These are phyloP conservation scores for Phytopythium vexans DNA, from an alignment of 352 stramenopile genomes.

Conservation along the genomic window DNA sequence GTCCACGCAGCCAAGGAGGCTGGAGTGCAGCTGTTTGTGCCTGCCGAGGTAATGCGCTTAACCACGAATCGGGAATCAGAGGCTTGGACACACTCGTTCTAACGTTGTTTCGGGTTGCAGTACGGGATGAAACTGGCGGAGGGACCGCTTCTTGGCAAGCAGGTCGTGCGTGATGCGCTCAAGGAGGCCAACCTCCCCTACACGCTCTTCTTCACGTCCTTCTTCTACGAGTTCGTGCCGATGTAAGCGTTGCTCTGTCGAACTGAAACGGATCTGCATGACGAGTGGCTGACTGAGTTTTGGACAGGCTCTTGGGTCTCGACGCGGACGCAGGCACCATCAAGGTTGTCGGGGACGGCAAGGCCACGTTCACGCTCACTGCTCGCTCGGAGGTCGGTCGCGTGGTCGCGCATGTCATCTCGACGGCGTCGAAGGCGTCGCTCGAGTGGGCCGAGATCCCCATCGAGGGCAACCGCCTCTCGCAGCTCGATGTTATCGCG, in stretches of 20 bases:
- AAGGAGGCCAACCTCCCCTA: conserved; percentile 17
- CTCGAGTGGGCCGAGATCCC: too few species aligned
- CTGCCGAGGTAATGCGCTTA: conserved; percentile 13
- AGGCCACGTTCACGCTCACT: conserved; percentile 17
- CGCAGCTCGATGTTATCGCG: conserved; percentile 14
- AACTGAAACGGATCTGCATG: too few species aligned
- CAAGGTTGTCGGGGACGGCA: conserved; percentile 16
- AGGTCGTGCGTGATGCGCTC: conserved; percentile 16
- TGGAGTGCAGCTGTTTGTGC: conserved; percentile 15
- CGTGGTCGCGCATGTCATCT: conserved; percentile 24
- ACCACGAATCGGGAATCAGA: too few species aligned
- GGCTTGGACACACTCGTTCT: too few species aligned
- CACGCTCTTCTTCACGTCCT: conserved; percentile 18
- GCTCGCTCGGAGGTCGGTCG: conserved; percentile 10
- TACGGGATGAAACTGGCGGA: conserved; percentile 12
- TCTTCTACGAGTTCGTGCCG: conserved; percentile 18
- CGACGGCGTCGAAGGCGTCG: conserved; percentile 7
- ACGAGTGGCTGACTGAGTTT: too few species aligned
- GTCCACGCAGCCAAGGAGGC: conserved; percentile 15
- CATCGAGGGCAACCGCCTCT: conserved; percentile 18
- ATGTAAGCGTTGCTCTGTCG: conserved; percentile 7
- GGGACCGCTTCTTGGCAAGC: conserved; percentile 15
- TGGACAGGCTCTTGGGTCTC: too few species aligned
- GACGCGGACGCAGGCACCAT: conserved; percentile 16
- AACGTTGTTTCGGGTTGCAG: neutral